Percentiles rank a stretch among this genome's conserved stretches.
phyloP scores from a whole-genome alignment of 2,329 filamentous ascomycete genomes.

The Rhynchosporium secalis region DNA sequence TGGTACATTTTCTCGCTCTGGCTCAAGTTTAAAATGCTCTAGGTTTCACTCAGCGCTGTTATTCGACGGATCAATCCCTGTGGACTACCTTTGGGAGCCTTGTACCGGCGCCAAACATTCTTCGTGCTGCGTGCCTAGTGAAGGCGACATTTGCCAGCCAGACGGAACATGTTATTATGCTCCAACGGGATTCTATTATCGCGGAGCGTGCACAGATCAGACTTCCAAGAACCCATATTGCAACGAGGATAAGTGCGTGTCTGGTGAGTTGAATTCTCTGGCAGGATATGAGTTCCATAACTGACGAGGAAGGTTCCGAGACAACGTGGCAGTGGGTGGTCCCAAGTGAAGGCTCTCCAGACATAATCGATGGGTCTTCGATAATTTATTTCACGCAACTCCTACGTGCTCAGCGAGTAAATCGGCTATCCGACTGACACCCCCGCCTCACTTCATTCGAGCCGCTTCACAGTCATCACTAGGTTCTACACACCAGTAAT shows the following conservation, averaged over 20 bases:
- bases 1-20: conserved; percentile 16
- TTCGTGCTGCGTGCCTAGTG: conserved; percentile 26
- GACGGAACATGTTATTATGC: conserved; percentile 28
- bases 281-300: background rate
- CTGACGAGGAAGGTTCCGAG: conserved; percentile 21
- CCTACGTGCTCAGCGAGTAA: conserved; percentile 21
- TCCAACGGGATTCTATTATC: conserved; percentile 13
- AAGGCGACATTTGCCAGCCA: conserved; percentile 28
- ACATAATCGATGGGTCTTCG: conserved; percentile 11
- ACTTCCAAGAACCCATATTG: conserved; percentile 28
- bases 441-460: conserved; percentile 6
- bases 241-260: conserved; percentile 23
- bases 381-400: conserved; percentile 9
- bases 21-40: conserved; percentile 11
- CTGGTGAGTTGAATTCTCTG: conserved; percentile 15
- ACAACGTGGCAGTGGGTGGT: conserved; percentile 27
- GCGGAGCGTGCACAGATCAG: conserved; percentile 29
- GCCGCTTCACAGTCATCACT: conserved; percentile 22
- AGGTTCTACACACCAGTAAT: conserved; percentile 20
- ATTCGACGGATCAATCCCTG: conserved; percentile 28
- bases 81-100: conserved; percentile 28
- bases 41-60: conserved; percentile 27
- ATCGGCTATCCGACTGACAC: conserved; percentile 11
- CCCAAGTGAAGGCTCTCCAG: conserved; percentile 17
- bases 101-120: conserved; percentile 24